Evolutionary conservation across 2,329 filamentous ascomycete genomes (phyloP), one percentile per base, ranked within the genome.

Genomic region (Trichophaea hybrida): DNA sequence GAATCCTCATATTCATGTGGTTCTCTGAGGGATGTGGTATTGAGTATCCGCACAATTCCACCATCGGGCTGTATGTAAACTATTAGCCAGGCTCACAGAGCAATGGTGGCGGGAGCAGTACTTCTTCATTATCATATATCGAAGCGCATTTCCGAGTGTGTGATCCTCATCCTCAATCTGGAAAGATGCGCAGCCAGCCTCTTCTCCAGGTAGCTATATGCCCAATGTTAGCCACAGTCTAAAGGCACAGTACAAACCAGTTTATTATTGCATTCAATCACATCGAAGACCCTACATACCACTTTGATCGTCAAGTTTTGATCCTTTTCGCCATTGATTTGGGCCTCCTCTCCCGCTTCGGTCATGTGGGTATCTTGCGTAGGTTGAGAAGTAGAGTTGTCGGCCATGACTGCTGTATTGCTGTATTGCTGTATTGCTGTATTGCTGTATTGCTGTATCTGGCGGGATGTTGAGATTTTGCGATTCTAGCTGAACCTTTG

Each of bases 71-170:
- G 65, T 57, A 57, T 8, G 46, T 31, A 24, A 24, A 24, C 24
- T 24, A 24, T 24, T 24, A 24, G 24, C 24, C 24, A 24, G 24
- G 24, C 24, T 24, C 24, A 15, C 35, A 15, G 34, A 48, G 24
- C 44, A 59, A 48, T 24, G 55, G 55, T 17, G 8, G n/a, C 8
- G 34, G 51, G 70, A 81, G 24, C 24, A 24, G 66, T 76, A 96
- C 91, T 98, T 98, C 75, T 97, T 97, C 87, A 95, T 96, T 69
- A 98, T 94, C 64, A 96, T 85, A 71, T 90, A 97, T 69, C 93
- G 81, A 68, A 98, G 75, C 7, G 90, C 88, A 73, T 98, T 98
- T 33, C 93, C 93, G 56, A 98, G 77, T 0, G 93, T 98, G 73
- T 98, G 93, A 48, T 94, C 89, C 75, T 98, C 93, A 50, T 88